Evolutionary conservation across 768 basidiomycete species (phyloP).

Genomic region (Termitomyces sp.): DNA sequence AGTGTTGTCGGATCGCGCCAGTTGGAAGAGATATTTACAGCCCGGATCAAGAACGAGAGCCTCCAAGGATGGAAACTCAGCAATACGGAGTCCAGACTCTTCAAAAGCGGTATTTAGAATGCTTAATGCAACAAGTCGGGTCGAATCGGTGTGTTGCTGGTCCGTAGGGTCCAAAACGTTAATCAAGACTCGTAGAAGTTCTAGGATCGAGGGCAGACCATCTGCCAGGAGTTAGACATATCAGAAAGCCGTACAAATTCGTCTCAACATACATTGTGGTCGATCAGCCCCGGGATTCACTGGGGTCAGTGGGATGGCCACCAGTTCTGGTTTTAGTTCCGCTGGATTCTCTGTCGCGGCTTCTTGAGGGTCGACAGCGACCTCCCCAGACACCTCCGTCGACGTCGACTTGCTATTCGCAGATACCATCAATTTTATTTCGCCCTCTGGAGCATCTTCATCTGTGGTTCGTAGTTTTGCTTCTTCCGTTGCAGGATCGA

Average conservation of each 20-base stretch:
- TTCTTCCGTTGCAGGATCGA: slow-evolving; percentile 67
- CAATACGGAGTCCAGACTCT: slow-evolving; percentile 70
- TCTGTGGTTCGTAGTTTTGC: slow-evolving; percentile 47
- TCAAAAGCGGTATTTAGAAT: slow-evolving; percentile 88
- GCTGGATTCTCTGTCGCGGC: slow-evolving; percentile 3
- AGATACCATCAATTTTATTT: slow-evolving; percentile 10
- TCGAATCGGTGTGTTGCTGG: slow-evolving; percentile 94
- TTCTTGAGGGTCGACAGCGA: slow-evolving; percentile 14
- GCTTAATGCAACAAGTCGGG: slow-evolving; percentile 80
- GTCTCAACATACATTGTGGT: slow-evolving; percentile 33
- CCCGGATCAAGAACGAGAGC: slow-evolving; percentile 80
- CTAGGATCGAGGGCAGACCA: slow-evolving; percentile 88
- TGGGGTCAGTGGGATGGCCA: slow-evolving; percentile 12
- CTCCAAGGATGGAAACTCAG: slow-evolving; percentile 71
- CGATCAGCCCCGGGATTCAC: slow-evolving; percentile 24
- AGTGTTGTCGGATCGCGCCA: slow-evolving; percentile 86
- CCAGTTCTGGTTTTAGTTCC: slow-evolving; percentile 9
- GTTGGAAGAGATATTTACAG: slow-evolving; percentile 96
- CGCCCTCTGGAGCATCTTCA: slow-evolving; percentile 35
- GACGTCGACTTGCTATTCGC: slow-evolving; percentile 20
- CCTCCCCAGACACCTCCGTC: slow-evolving; percentile 19
- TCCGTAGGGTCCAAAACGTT: slow-evolving; percentile 94
- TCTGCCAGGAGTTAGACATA: slow-evolving; percentile 34
- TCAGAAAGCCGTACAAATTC: neutral
- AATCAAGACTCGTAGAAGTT: slow-evolving; percentile 89